Percentiles rank a stretch among this genome's conserved stretches.
These are phyloP conservation scores for Mycena sanguinolenta DNA, from an alignment of 768 basidiomycete genomes.

Conservation along the genomic window DNA sequence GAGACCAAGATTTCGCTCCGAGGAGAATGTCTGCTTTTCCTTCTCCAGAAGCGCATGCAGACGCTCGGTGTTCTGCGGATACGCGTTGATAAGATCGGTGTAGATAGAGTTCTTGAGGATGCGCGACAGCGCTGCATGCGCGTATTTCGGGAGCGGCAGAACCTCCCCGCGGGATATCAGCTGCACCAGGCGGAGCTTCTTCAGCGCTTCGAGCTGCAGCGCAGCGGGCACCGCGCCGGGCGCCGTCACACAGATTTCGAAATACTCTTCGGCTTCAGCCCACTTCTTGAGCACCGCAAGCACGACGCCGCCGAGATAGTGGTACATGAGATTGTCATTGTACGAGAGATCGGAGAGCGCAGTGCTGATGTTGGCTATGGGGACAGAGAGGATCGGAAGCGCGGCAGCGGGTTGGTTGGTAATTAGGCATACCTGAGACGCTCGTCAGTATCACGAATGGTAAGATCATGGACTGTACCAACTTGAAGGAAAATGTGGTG, in stretches of 20 bases:
- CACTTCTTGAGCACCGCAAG: slow-evolving; percentile 75
- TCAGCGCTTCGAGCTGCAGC: slow-evolving; percentile 88
- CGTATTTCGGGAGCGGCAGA: slow-evolving; percentile 79
- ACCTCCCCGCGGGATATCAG: slow-evolving; percentile 81
- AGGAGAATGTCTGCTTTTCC: slow-evolving; percentile 64
- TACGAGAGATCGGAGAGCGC: slow-evolving; percentile 75
- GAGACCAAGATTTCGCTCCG: slow-evolving; percentile 81
- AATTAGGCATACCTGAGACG: slow-evolving; percentile 70
- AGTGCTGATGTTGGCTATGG: slow-evolving; percentile 76
- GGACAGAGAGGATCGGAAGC: slow-evolving; percentile 70
- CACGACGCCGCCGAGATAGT: slow-evolving; percentile 85
- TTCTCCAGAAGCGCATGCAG: slow-evolving; percentile 66
- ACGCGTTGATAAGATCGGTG: slow-evolving; percentile 70
- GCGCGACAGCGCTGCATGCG: slow-evolving; percentile 67
- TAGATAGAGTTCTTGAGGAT: slow-evolving; percentile 80
- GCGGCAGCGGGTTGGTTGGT: slow-evolving; percentile 68
- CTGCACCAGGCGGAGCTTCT: slow-evolving; percentile 86
- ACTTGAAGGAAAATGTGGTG: slow-evolving; percentile 80
- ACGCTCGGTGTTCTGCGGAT: slow-evolving; percentile 66
- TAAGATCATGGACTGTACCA: slow-evolving; percentile 37
- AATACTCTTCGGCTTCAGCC: slow-evolving; percentile 78
- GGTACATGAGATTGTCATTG: slow-evolving; percentile 87
- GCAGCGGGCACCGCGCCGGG: slow-evolving; percentile 71
- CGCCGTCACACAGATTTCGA: slow-evolving; percentile 82
- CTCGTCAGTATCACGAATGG: slow-evolving; percentile 16